Base-by-base conservation (phyloP, 2,329 filamentous ascomycete species). In the Trichoderma pleuroti region DNA sequence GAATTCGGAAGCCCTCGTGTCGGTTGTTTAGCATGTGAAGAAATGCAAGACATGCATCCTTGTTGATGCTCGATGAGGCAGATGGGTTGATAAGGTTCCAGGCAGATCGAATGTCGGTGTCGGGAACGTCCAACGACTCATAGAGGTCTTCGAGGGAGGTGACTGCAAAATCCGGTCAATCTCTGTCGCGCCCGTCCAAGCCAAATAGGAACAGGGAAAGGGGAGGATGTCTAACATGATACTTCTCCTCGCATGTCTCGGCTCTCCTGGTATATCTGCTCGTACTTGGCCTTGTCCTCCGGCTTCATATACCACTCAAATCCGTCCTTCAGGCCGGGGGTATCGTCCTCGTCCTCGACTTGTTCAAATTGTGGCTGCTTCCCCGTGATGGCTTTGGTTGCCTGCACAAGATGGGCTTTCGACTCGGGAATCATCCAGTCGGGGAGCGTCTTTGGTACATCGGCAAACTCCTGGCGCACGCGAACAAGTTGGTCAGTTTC, bases 221-320 rank as follows among this genome's bases (percentile, higher is more conserved):
- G 30, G 32, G 32, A n/a, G n/a, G 52, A 24, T 39, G 63, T 32
- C 91, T 77, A 79, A 93, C 92, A 94, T 71, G 90, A 86, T 76
- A 94, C 87, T 77, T 97, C 93, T 74, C 96, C 96, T 65, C 94
- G 91, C 80, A 91, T 89, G 81, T 97, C 93, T 72, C 94, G 89
- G 83, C 94, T 97, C 77, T 97, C 94, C 74, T 92, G 92, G 83
- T 98, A 99, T 82, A 99, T 99, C 76, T 95, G 93, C 82, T 98
- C 94, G 83, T 99, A 99, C 82, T 98, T 98, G 74, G 89, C 80
- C 83, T 97, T 97, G 83, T 99, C 94, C 34, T 85, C 82, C 0
- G 96, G 96, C 72, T 90, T 94, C 93, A 99, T 99, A 84, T 99
- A 99, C 96, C 96, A 99, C 81, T 99, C 96, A 81, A 99, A 99